A percentile compares a stretch with the other conserved stretches of the same genome.
These are phyloP conservation scores for Tolypocladium inflatum DNA, from an alignment of 2,329 filamentous ascomycete species.

Conservation along the genomic window DNA sequence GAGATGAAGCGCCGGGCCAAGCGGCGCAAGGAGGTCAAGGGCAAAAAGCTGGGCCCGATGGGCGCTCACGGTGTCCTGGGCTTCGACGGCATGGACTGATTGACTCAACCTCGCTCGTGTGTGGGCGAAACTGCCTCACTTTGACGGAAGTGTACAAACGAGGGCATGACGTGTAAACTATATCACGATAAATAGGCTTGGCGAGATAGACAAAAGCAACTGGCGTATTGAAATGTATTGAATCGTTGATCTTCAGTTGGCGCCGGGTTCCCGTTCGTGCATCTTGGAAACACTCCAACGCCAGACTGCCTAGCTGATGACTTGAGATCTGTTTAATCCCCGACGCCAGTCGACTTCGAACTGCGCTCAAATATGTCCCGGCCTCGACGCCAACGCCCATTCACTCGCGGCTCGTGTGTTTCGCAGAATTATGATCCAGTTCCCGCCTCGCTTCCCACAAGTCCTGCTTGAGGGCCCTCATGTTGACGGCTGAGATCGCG, in stretches of 20 bases:
- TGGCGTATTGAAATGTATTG: not conserved
- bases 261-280: not conserved
- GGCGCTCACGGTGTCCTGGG: slow-evolving; percentile 42
- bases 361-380: too few species aligned
- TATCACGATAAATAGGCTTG: too few species aligned
- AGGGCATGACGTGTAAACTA: not conserved
- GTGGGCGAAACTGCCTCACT: too few species aligned
- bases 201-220: not conserved
- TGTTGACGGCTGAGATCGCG: too few species aligned
- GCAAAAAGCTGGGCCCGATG: slow-evolving; percentile 35
- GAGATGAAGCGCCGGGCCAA: slow-evolving; percentile 37
- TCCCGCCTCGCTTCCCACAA: not conserved
- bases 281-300: not conserved
- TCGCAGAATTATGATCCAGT: not conserved
- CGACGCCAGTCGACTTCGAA: not conserved
- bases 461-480: too few species aligned
- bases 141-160: not conserved
- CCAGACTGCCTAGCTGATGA: not conserved
- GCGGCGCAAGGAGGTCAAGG: slow-evolving; percentile 30
- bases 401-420: too few species aligned
- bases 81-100: slow-evolving; percentile 36
- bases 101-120: too few species aligned
- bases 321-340: not conserved
- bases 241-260: not conserved
- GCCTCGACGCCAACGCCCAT: too few species aligned